Base-by-base conservation (phyloP, 2,329 filamentous ascomycete genomes). In the Colletotrichum sp. region DNA sequence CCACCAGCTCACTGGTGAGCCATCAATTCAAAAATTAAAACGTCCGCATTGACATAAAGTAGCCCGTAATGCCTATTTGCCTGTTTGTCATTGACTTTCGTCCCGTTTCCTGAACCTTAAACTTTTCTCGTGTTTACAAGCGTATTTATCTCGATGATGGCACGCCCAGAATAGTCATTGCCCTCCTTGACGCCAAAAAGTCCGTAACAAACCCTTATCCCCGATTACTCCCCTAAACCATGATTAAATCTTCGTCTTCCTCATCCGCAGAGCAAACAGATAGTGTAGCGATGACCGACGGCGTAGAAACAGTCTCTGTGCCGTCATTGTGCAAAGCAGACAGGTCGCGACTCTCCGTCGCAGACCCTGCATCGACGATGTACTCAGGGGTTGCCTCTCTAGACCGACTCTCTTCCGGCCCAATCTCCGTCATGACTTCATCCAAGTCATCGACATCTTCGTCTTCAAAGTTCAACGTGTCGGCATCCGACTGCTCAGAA, bases 191-290 rank as follows among this genome's bases (percentile, higher is more conserved):
- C 73, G 52, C 57, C 64, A 21, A 61, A 52, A 52, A 52, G 43
- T 48, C 18, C 18, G 38, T n/a, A 48, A 48, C 18, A 10, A 21
- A 52, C 13, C 43, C 43, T 21, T 52, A 13, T 52, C n/a, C 12
- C 43, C 43, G n/a, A 52, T 52, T 52, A 52, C 43, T 21, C 43
- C 18, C 30, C 21, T 68, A 77, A n/a, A 76, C 24, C 24, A 77
- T 69, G 16, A 76, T 58, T 28, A 70, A 6, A 34, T 77, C 76
- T 32, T 75, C 78, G 55, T 78, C 76, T 15, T 72, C 69, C 7
- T 75, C 70, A 24, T 67, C 43, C 12, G 72, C 26, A 34, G 43
- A 36, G 21, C 38, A 36, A 57, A 26, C 26, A 15, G 38, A 67
- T 6, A 36, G 15, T 3, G 38, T 57, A 18, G 12, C 18, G 24